Evolutionary conservation across 768 basidiomycete genomes (phyloP), one percentile per base, ranked within the genome.

Genomic region (Kwoniella europaea): DNA sequence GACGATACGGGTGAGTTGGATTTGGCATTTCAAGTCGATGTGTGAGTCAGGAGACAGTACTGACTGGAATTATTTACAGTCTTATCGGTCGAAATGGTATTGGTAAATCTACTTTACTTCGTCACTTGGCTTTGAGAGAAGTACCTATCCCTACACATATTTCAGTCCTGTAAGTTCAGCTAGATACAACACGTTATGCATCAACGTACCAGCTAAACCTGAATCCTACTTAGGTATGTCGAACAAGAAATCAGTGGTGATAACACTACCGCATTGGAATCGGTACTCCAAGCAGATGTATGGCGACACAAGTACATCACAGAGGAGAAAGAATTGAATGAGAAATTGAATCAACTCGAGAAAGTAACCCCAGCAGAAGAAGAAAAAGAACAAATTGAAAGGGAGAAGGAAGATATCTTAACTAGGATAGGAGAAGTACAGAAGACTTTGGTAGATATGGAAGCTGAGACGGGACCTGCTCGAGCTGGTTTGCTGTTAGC

Each of bases 181-280:
- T 35, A 63, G 15, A 16, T 29, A 16, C 16, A 24, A n/a, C 27
- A 18, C 54, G 59, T 4, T 22, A 12, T 29, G 10, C 41, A 10
- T 24, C 27, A 27, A 35, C 13, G 13, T 13, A 10, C 5, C 12
- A 66, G 65, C 24, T 18, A 15, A 29, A 20, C 42, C 29, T 12
- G 15, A 35, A 29, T 63, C 9, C 20, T 50, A n/a, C 41, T 12
- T 69, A 81, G 80, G 29, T 98, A 98, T 81, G 97, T 99, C 65
- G 97, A 99, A 83, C 97, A 99, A 86, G 97, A 99, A 92, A 91
- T 98, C 74, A 82, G 93, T 65, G 97, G 96, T 42, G 96, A 98
- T 82, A 94, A 95, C 74, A 98, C 94, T 0, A 86, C 86, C 1
- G 97, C 97, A 2, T 87, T 99, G 54, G 92, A 94, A 22, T 94